phyloP scores from a whole-genome alignment of 2,329 filamentous ascomycete species.

The Penicillium thymicola region DNA sequence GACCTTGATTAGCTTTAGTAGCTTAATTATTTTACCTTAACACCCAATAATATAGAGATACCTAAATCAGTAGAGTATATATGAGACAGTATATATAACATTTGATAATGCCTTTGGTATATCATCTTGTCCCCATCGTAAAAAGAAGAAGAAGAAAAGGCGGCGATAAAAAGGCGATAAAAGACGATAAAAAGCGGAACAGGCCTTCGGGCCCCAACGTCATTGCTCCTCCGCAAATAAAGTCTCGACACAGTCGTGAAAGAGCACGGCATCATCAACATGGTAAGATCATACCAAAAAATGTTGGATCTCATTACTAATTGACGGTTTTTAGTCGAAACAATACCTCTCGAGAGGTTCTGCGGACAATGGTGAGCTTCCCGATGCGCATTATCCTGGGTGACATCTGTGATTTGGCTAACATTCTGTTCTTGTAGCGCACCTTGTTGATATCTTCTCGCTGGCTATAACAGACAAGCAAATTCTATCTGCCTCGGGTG shows the following conservation, averaged over 20 bases:
- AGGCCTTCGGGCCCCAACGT: slow-evolving; percentile 3
- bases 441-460: slow-evolving; percentile 80
- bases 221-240: slow-evolving; percentile 2
- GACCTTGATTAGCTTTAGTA: neutral
- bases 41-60: neutral
- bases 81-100: neutral
- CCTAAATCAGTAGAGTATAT: neutral
- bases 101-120: neutral
- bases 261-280: neutral
- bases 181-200: neutral
- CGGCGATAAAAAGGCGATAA: neutral
- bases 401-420: slow-evolving; percentile 21
- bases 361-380: slow-evolving; percentile 71
- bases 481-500: slow-evolving; percentile 80
- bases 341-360: slow-evolving; percentile 95
- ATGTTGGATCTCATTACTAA: neutral
- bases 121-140: neutral
- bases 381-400: neutral
- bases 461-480: slow-evolving; percentile 70
- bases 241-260: slow-evolving; percentile 1
- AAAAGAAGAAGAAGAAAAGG: neutral
- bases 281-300: slow-evolving; percentile 9
- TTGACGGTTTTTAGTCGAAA: slow-evolving; percentile 67
- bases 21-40: neutral
- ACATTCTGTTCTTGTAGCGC: slow-evolving; percentile 53